phyloP scores from a whole-genome alignment of 768 basidiomycete genomes.

The Trametes villosa region DNA sequence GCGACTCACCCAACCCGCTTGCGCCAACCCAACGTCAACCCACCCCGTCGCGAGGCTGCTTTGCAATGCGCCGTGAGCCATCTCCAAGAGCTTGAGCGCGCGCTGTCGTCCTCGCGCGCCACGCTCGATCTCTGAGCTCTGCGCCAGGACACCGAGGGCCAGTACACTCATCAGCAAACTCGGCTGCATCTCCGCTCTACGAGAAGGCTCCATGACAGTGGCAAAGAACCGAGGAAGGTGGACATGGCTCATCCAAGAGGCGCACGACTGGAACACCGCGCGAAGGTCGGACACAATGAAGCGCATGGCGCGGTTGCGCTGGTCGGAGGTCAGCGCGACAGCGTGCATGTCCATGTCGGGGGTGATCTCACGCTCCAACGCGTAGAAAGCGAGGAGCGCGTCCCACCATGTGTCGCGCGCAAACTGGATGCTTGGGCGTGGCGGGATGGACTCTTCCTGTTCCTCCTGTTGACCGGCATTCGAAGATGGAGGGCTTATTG shows the following conservation, averaged over 20 bases:
- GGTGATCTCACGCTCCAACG: slow-evolving; percentile 13
- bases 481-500: neutral
- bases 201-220: slow-evolving; percentile 55
- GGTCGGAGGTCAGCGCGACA: slow-evolving; percentile 23
- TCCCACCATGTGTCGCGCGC: slow-evolving; percentile 81
- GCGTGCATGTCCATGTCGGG: slow-evolving; percentile 20
- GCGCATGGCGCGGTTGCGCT: slow-evolving; percentile 51
- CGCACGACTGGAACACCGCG: slow-evolving; percentile 64
- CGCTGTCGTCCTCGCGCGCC: slow-evolving; percentile 39
- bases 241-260: slow-evolving; percentile 76
- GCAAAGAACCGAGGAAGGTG: slow-evolving; percentile 70
- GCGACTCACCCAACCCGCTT: slow-evolving; percentile 15
- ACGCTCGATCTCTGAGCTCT: slow-evolving; percentile 15
- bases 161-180: slow-evolving; percentile 64
- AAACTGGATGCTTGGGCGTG: slow-evolving; percentile 66
- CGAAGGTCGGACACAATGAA: slow-evolving; percentile 59
- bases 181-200: slow-evolving; percentile 64
- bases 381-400: slow-evolving; percentile 59
- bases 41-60: slow-evolving; percentile 69
- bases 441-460: slow-evolving; percentile 16
- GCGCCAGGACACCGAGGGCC: slow-evolving; percentile 9
- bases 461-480: neutral
- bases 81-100: slow-evolving; percentile 46
- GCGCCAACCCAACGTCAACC: slow-evolving; percentile 34
- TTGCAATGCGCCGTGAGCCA: slow-evolving; percentile 49